Conservation (phyloP, 2,329 filamentous ascomycete genomes). For the Fusarium camptoceras region DNA sequence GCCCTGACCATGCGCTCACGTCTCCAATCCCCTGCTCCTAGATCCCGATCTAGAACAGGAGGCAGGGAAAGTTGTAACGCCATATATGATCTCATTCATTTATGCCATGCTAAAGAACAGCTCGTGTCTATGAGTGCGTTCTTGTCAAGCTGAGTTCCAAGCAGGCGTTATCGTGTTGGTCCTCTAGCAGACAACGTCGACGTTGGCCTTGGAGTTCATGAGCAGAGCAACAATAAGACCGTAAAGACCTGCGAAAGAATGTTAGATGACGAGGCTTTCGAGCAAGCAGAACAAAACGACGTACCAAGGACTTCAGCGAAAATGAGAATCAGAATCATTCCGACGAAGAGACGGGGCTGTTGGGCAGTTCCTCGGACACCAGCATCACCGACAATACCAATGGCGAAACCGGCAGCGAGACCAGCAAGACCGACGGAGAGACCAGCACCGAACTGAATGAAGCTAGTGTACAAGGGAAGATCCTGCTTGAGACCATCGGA, state of each 20-base stretch:
- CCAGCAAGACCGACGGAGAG: constrained; percentile 84
- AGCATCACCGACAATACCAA: constrained; percentile 88
- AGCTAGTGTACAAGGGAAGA: constrained; percentile 81
- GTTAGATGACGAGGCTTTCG: constrained; percentile 38
- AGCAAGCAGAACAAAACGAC: constrained; percentile 56
- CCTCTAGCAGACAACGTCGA: constrained; percentile 67
- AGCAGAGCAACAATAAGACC: constrained; percentile 98
- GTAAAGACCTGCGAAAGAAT: constrained; percentile 80
- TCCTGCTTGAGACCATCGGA: constrained; percentile 81
- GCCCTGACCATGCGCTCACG: constrained; percentile 42
- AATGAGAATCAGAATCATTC: constrained; percentile 99
- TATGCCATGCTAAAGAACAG: constrained; percentile 40
- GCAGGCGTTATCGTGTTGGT: constrained; percentile 19
- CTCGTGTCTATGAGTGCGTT: constrained; percentile 48
- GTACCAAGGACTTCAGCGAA: constrained; percentile 98
- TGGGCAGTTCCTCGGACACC: constrained; percentile 89
- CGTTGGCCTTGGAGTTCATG: constrained; percentile 94
- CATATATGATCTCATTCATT: constrained; percentile 41
- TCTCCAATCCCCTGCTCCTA: constrained; percentile 35
- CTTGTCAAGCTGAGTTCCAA: constrained; percentile 53
- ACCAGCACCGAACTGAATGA: constrained; percentile 88
- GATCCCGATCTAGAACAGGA: constrained; percentile 21
- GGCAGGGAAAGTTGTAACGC: constrained; percentile 41
- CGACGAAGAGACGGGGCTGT: constrained; percentile 88
- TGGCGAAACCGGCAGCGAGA: constrained; percentile 86